Evolutionary conservation across 331 rosid genomes (phyloP).

Genomic region (Acacia pycnantha): DNA sequence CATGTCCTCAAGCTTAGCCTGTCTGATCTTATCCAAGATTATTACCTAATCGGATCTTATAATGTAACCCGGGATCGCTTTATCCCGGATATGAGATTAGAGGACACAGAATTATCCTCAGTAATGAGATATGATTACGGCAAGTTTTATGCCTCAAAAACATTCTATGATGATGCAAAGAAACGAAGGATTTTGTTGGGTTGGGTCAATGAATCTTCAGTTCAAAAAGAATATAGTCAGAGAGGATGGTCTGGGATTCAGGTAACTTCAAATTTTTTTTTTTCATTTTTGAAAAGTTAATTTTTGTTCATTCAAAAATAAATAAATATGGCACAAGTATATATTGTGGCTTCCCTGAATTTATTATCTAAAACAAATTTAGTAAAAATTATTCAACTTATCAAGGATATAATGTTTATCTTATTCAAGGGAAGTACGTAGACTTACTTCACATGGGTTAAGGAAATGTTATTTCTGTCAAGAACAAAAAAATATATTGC

Average conservation of each 20-base stretch:
- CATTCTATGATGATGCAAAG: constrained; percentile 37
- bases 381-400: too few relatives aligned
- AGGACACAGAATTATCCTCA: constrained; percentile 22
- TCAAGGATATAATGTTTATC: background rate
- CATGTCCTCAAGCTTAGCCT: constrained; percentile 51
- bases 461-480: too few relatives aligned
- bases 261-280: constrained; percentile 24
- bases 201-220: constrained; percentile 43
- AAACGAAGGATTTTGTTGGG: constrained; percentile 45
- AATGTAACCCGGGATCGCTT: constrained; percentile 1
- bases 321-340: background rate
- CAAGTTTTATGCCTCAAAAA: constrained; percentile 48
- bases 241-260: constrained; percentile 53
- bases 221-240: background rate
- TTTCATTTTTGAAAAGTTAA: too few relatives aligned
- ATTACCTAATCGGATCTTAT: constrained; percentile 43
- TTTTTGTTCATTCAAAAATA: too few relatives aligned
- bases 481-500: background rate
- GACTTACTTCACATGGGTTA: background rate
- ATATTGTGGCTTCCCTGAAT: background rate
- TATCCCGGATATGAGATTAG: constrained; percentile 22
- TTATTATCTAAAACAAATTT: too few relatives aligned
- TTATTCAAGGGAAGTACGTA: background rate
- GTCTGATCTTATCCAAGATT: constrained; percentile 9
- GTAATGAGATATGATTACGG: constrained; percentile 47